Base-by-base conservation (phyloP, 345 rosid genomes). In the Mangifera indica region DNA sequence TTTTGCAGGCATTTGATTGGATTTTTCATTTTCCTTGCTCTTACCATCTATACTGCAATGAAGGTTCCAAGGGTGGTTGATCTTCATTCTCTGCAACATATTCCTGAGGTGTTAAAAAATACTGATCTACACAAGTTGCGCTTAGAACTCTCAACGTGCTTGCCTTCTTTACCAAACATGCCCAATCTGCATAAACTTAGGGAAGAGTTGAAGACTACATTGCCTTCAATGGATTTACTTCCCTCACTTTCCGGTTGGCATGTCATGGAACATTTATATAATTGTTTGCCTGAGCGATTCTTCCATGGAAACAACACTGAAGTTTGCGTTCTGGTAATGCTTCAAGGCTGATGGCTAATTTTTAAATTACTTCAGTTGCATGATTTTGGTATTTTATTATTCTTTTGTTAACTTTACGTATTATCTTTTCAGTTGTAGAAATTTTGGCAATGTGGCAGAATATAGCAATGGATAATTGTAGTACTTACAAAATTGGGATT, bases 1-100 rank as follows among this genome's bases (percentile, higher is more conserved):
- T 46, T n/a, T n/a, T 82, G 89, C 89, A 94, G 98, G 85, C 98
- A 94, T 84, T 84, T 94, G 87, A 90, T 94, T 78, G 98, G 98
- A n/a, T 94, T 94, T 83, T 94, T 94, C 83, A 68, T 94, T 74
- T 94, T 94, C 84, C 92, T 94, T 67, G 78, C 95, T 63, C 87
- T 94, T 32, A 90, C 98, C 15, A 87, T 92, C 76, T 94, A 89
- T 76, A 90, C 98, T 52, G 98, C 98, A 4, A 84, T 54, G 67
- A 87, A 82, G 86, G 86, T 90, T 70, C 98, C 98, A 1, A 74
- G 81, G 46, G 97, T 87, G 63, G 91, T 89, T 54, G 97, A 93
- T 82, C 88, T 93, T 75, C 90, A 92, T 42, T 81, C 91, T 37
- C 74, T 94, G 66, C 93, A 85, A 48, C 95, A 89, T 61, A 70